phyloP scores from a whole-genome alignment of 371 early-diverging fungal species.

The Rhizopus arrhizus region DNA sequence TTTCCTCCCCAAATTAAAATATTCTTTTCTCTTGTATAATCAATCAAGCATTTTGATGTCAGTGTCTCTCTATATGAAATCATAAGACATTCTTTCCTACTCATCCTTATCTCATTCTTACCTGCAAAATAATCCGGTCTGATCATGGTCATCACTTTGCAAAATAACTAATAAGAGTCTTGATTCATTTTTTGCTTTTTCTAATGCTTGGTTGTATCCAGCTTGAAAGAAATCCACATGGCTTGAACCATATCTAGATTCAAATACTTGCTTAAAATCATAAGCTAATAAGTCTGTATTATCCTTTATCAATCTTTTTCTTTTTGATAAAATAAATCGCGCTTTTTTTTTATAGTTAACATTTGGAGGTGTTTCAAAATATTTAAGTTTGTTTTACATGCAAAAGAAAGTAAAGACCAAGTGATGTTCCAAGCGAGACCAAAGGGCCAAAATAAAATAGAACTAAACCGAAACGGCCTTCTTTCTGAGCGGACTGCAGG shows the following conservation, averaged over 20 bases:
- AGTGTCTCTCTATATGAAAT: slow-evolving; percentile 54
- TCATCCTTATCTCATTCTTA: slow-evolving; percentile 16
- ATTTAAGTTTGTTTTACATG: slow-evolving; percentile 30
- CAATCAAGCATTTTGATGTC: slow-evolving; percentile 55
- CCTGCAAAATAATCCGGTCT: slow-evolving; percentile 68
- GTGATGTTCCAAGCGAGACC: slow-evolving; percentile 53
- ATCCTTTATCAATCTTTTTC: slow-evolving; percentile 20
- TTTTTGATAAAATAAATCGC: neutral
- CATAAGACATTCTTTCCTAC: neutral
- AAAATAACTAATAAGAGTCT: slow-evolving; percentile 72
- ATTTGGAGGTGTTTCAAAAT: slow-evolving; percentile 26
- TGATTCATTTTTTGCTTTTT: slow-evolving; percentile 67
- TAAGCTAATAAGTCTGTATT: slow-evolving; percentile 44
- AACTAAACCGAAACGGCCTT: slow-evolving; percentile 20
- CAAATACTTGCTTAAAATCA: slow-evolving; percentile 69
- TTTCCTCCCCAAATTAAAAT: slow-evolving; percentile 81
- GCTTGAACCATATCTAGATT: slow-evolving; percentile 62
- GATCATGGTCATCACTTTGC: slow-evolving; percentile 81
- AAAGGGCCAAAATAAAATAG: slow-evolving; percentile 59
- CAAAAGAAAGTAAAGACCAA: slow-evolving; percentile 57
- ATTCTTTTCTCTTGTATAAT: slow-evolving; percentile 63
- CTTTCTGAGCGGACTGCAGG: no score
- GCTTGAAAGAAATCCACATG: slow-evolving; percentile 80
- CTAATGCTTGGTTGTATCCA: slow-evolving; percentile 71
- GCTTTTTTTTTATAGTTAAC: neutral